Percentiles rank a stretch among this genome's conserved stretches.
Conservation (phyloP, 169 alveolate species). For the Amoebophrya sp. region DNA sequence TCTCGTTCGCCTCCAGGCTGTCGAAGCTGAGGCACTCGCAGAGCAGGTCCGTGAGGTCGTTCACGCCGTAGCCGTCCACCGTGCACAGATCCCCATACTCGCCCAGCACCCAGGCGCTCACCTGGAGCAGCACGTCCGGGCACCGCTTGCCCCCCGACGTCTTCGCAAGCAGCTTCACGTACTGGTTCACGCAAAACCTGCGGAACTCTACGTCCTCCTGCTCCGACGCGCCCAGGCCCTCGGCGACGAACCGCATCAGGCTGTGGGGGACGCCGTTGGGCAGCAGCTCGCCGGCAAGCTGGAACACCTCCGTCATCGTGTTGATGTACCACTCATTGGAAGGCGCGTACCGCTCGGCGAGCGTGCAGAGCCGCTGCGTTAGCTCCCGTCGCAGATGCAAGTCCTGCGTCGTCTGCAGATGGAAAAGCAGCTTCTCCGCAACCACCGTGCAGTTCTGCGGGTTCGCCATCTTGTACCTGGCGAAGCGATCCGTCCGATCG, state of each 20-base stretch:
- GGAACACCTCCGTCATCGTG: constrained; percentile 9
- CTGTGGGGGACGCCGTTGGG: not conserved
- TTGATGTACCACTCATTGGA: constrained; percentile 11
- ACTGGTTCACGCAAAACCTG: not conserved
- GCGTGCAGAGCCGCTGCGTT: not conserved
- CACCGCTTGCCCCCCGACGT: not conserved
- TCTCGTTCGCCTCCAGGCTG: no score
- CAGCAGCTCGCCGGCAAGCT: not conserved
- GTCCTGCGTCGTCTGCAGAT: constrained; percentile 43
- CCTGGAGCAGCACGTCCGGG: not conserved
- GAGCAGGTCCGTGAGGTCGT: constrained; percentile 12
- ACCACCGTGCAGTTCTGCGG: constrained; percentile 74
- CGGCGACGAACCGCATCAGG: constrained; percentile 19
- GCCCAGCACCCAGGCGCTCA: constrained; percentile 8
- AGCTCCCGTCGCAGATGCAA: constrained; percentile 19
- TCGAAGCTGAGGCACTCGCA: constrained; percentile 4
- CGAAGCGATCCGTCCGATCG: no score
- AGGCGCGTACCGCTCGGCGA: constrained; percentile 16
- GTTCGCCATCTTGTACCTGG: constrained; percentile 65
- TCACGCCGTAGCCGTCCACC: not conserved
- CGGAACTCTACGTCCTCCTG: constrained; percentile 13
- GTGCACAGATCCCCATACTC: constrained; percentile 18
- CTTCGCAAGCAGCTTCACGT: not conserved
- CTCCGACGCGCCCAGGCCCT: not conserved
- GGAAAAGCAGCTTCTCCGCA: constrained; percentile 60